These are phyloP conservation scores for Vanrija sp. DNA, from an alignment of 1,284 basidiomycete genomes.

Conservation along the genomic window DNA sequence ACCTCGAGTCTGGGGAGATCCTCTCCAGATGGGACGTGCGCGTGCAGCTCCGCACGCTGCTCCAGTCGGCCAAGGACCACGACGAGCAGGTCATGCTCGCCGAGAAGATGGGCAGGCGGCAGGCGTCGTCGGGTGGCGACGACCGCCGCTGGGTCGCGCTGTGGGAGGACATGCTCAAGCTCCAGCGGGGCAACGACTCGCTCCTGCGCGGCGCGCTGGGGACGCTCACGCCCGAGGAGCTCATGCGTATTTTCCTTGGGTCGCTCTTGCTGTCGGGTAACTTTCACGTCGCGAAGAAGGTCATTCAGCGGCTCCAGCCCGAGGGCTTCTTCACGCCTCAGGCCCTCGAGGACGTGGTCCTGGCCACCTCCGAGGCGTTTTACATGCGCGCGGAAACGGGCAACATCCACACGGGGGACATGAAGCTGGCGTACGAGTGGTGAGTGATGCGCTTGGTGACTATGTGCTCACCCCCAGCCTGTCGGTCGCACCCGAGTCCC, in stretches of 20 bases:
- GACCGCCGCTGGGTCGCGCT: conserved; percentile 77
- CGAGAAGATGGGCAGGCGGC: conserved; percentile 73
- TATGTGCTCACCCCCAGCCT: conserved; percentile 55
- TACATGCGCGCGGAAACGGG: conserved; percentile 89
- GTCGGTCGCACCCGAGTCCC: conserved; percentile 63
- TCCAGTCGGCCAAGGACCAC: conserved; percentile 66
- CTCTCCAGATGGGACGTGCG: conserved; percentile 78
- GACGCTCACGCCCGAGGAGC: conserved; percentile 63
- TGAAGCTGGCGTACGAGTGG: conserved; percentile 95
- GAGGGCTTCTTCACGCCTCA: conserved; percentile 56
- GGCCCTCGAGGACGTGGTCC: conserved; percentile 69
- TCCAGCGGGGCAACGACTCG: conserved; percentile 61
- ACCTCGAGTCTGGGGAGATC: conserved; percentile 88
- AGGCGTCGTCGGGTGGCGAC: conserved; percentile 48
- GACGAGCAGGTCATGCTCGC: conserved; percentile 77
- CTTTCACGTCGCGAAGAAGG: conserved; percentile 67
- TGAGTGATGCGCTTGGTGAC: conserved; percentile 46
- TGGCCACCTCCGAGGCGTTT: conserved; percentile 75
- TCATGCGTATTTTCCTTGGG: conserved; percentile 72
- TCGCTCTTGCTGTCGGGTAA: conserved; percentile 77
- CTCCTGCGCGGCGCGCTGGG: conserved; percentile 70
- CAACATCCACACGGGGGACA: conserved; percentile 85
- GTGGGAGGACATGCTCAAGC: conserved; percentile 80
- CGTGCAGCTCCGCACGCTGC: conserved; percentile 74
- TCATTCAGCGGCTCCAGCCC: conserved; percentile 59